Evolutionary conservation across 345 rosid species (phyloP).

Genomic region (Eucalyptus regnans): DNA sequence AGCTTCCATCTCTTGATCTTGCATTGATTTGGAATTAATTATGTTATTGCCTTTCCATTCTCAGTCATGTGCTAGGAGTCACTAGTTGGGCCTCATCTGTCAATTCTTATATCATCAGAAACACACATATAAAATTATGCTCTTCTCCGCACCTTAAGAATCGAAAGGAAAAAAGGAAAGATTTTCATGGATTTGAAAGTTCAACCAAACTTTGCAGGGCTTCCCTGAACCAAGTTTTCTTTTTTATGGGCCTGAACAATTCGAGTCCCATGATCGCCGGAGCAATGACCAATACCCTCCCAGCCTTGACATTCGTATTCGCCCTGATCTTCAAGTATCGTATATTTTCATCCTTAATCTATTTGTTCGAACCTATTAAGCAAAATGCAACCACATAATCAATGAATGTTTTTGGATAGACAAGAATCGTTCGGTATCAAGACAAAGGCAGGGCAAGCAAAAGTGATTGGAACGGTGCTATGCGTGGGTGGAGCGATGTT

Average conservation of each 20-base stretch:
- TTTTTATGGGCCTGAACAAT: slow-evolving; percentile 65
- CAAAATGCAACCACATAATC: neutral
- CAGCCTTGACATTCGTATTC: slow-evolving; percentile 68
- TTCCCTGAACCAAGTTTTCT: slow-evolving; percentile 65
- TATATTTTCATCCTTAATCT: neutral
- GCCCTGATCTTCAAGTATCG: slow-evolving; percentile 64
- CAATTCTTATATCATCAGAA: neutral
- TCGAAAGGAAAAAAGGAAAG: neutral
- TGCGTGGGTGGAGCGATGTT: slow-evolving; percentile 95
- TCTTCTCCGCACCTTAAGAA: neutral
- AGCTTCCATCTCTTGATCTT: neutral
- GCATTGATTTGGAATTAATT: neutral
- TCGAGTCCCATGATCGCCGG: slow-evolving; percentile 80
- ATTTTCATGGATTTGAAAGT: neutral
- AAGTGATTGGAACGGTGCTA: slow-evolving; percentile 54
- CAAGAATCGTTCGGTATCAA: slow-evolving; percentile 63
- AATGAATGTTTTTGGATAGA: slow-evolving; percentile 8
- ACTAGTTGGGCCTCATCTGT: neutral
- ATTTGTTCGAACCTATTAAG: neutral
- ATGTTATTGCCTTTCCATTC: neutral
- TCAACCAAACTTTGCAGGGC: slow-evolving; percentile 25
- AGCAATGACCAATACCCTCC: slow-evolving; percentile 68
- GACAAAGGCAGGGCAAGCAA: slow-evolving; percentile 62
- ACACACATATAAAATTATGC: neutral
- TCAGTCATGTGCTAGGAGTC: neutral